Conservation (phyloP, 441 rosid genomes). For the Breynia disticha region DNA sequence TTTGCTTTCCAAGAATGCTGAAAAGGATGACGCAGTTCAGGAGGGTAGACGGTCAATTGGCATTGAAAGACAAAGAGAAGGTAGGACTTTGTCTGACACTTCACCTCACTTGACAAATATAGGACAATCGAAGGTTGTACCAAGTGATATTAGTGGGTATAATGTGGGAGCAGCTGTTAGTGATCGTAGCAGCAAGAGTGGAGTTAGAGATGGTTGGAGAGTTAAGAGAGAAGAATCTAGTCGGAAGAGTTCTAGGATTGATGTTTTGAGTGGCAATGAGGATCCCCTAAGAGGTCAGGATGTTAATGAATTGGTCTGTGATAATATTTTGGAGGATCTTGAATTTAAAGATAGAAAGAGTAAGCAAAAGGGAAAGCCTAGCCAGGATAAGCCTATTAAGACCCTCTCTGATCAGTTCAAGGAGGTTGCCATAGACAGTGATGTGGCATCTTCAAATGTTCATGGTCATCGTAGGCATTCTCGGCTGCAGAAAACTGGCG, state of each 20-base stretch:
- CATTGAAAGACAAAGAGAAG: constrained; percentile 35
- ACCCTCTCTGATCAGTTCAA: constrained; percentile 62
- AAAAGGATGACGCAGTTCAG: constrained; percentile 23
- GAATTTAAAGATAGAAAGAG: constrained; percentile 47
- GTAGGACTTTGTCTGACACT: constrained; percentile 58
- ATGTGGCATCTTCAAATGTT: constrained; percentile 64
- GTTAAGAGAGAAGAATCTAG: constrained; percentile 56
- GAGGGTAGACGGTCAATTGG: constrained; percentile 66
- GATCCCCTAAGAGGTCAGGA: constrained; percentile 26
- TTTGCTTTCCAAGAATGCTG: constrained; percentile 62
- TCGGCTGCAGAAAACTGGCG: constrained; percentile 25
- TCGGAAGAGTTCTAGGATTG: constrained; percentile 42
- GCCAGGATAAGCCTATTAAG: constrained; percentile 43
- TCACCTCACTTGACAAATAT: constrained; percentile 50
- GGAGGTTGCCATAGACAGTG: constrained; percentile 56
- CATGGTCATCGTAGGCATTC: constrained; percentile 33
- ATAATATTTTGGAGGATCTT: constrained; percentile 36
- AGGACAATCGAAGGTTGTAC: constrained; percentile 55
- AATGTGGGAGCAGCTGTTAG: constrained; percentile 33
- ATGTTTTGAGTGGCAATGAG: constrained; percentile 26
- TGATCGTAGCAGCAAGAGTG: constrained; percentile 41
- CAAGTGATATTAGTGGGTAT: constrained; percentile 27
- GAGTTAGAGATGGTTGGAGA: constrained; percentile 48
- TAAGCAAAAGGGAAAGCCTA: constrained; percentile 49
- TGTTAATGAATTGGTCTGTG: constrained; percentile 31